phyloP scores from a whole-genome alignment of 306 rosid genomes.

The Carpinus viminea region DNA sequence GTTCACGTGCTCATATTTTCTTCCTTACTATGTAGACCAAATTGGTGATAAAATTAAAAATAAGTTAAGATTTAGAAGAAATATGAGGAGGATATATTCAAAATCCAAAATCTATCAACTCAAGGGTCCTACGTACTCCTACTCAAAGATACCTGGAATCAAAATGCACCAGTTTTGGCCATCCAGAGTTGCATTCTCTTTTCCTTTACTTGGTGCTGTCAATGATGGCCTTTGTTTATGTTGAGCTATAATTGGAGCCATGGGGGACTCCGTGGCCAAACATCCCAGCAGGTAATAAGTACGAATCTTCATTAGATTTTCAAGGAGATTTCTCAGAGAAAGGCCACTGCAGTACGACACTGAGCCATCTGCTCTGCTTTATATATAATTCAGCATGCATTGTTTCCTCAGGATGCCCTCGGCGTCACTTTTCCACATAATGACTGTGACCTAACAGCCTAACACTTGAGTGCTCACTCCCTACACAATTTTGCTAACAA shows the following conservation, averaged over 20 bases:
- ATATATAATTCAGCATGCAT: not conserved
- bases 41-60: no score
- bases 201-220: not conserved
- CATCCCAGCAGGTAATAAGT: not conserved
- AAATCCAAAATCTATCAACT: not conserved
- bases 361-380: not conserved
- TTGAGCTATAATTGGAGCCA: not conserved
- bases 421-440: not conserved
- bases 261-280: not conserved
- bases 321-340: not conserved
- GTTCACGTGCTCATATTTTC: no score
- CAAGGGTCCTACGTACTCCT: not conserved
- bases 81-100: no score
- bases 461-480: not conserved
- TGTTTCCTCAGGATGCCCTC: not conserved
- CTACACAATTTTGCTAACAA: not conserved
- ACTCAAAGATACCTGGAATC: not conserved
- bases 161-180: not conserved
- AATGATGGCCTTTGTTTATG: not conserved
- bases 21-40: no score
- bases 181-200: not conserved
- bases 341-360: slow-evolving; percentile 2
- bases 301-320: not conserved
- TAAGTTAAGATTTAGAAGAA: no score
- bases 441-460: not conserved